Conservation (phyloP, 805 yeast genomes). For the Monosporozyma aerobia region DNA sequence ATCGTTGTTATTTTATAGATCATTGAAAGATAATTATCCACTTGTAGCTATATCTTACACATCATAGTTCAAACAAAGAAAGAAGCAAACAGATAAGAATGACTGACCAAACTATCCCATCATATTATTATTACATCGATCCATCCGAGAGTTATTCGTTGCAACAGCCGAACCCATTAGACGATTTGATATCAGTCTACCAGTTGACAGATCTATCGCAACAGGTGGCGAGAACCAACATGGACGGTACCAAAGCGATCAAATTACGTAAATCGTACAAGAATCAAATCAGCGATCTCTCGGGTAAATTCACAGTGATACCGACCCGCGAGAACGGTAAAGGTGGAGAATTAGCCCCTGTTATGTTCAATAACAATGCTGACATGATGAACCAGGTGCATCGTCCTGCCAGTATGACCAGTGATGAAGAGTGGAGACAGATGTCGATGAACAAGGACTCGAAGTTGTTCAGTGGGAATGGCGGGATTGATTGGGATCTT, state of each 20-base stretch:
- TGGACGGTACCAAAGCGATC: constrained; percentile 85
- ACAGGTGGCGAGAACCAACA: constrained; percentile 77
- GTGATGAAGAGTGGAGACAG: constrained; percentile 17
- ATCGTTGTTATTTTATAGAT: too few relatives aligned
- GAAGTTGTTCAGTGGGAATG: constrained; percentile 16
- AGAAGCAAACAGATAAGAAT: neutral
- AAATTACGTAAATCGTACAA: constrained; percentile 91
- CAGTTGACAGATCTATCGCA: constrained; percentile 58
- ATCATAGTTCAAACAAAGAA: neutral
- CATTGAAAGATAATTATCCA: neutral
- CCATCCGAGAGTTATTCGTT: constrained; percentile 28
- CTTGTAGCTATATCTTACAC: neutral
- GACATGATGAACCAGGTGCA: constrained; percentile 25
- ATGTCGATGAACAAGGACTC: constrained; percentile 22
- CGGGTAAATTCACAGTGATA: constrained; percentile 60
- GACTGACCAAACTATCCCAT: constrained; percentile 18
- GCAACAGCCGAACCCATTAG: constrained; percentile 59
- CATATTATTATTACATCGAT: constrained; percentile 35
- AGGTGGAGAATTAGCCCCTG: constrained; percentile 29
- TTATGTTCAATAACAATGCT: constrained; percentile 28
- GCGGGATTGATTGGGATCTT: constrained; percentile 25
- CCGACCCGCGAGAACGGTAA: constrained; percentile 39
- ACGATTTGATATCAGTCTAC: constrained; percentile 62
- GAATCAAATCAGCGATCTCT: constrained; percentile 78
- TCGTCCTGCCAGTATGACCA: constrained; percentile 18